phyloP scores from a whole-genome alignment of 306 rosid genomes.

The Cucumis melo region DNA sequence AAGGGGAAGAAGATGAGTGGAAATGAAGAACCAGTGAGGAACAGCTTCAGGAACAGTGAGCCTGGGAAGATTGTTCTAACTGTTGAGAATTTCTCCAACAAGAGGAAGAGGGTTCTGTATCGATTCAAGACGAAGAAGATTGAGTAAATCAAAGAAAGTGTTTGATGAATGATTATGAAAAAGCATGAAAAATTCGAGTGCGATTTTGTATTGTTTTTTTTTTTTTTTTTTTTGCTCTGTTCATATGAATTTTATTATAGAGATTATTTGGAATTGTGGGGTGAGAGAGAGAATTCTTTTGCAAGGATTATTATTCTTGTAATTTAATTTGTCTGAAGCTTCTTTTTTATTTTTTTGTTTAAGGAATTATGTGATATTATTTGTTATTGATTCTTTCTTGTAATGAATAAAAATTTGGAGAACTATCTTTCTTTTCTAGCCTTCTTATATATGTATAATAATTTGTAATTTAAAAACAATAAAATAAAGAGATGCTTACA shows the following conservation, averaged over 20 bases:
- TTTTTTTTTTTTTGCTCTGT: not conserved
- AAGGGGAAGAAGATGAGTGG: slow-evolving; percentile 27
- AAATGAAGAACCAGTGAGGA: slow-evolving; percentile 22
- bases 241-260: not conserved
- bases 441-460: too few relatives aligned
- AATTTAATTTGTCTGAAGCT: not conserved
- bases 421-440: too few relatives aligned
- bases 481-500: too few relatives aligned
- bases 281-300: not conserved
- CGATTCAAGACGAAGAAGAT: slow-evolving; percentile 30
- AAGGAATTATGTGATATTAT: not conserved
- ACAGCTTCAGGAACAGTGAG: slow-evolving; percentile 24
- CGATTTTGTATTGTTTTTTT: too few relatives aligned
- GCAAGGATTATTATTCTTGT: not conserved
- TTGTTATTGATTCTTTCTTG: not conserved
- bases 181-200: too few relatives aligned
- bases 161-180: too few relatives aligned
- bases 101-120: slow-evolving; percentile 28
- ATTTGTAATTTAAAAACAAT: too few relatives aligned
- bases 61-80: slow-evolving; percentile 31
- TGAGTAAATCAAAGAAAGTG: not conserved
- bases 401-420: not conserved
- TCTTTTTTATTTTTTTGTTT: too few relatives aligned
- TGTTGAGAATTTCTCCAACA: slow-evolving; percentile 20
- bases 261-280: too few relatives aligned